Evolutionary conservation across 2,329 filamentous ascomycete genomes (phyloP), one percentile per base, ranked within the genome.

Genomic region (Penicillium sp.): DNA sequence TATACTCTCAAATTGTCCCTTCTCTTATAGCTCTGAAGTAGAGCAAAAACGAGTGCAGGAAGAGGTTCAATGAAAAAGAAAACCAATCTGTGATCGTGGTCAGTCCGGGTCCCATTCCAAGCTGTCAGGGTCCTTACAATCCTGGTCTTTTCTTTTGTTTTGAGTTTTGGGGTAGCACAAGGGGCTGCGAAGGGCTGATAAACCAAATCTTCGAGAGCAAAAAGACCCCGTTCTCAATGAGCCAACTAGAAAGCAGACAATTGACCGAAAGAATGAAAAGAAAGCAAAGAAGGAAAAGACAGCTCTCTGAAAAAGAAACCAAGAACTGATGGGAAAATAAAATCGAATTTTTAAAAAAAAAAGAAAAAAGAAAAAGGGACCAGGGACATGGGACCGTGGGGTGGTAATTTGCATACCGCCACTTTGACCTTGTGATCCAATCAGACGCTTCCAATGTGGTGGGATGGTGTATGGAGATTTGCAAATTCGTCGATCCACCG

Each of bases 341-440:
- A 23, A 23, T 23, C 5, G 23, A 23, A 23, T n/a, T n/a, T n/a
- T 38, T 38, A 30, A 43, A 51, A 56, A 36, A 38, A 32, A 35
- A 38, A 48, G 51, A 43, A 44, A 32, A 44, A 47, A 50, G 44
- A 44, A 54, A 58, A 51, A 53, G 47, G 59, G 51, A 50, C 51
- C 43, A 38, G 36, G 40, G 40, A 34, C 38, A 30, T 11, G 50
- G 47, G 8, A 32, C 34, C 7, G 13, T n/a, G 19, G 11, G 23
- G 6, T 11, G 42, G 56, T 56, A 59, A 51, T 61, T 61, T 61
- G 29, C 53, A 62, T 55, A 55, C 55, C 38, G 32, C 39, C 44
- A 53, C 49, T n/a, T 3, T 18, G 18, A 2, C 44, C 18, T 7
- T 9, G 14, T 10, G 13, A 27, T 11, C 8, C 27, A 43, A 50